Evolutionary conservation across 2,329 filamentous ascomycete species (phyloP), one percentile per base, ranked within the genome.

Genomic region (Ilyonectria mors-panacis): DNA sequence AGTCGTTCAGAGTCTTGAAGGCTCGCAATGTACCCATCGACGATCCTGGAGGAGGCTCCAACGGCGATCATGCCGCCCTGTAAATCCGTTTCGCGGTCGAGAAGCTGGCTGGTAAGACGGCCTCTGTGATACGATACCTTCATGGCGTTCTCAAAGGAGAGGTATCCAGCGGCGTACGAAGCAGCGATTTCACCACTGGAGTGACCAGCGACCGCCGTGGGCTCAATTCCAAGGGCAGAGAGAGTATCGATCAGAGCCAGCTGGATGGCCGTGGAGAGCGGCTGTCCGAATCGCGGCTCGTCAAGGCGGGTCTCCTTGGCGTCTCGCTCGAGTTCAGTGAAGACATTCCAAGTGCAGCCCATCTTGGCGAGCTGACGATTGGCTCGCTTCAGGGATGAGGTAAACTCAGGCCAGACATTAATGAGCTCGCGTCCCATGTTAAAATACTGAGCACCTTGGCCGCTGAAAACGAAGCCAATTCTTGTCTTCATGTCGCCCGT

Each of bases 201-300:
- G 63, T 83, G 81, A 1, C 82, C 81, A 1, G 79, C 73, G 0
- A 81, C 78, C 2, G 70, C 73, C 6, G 55, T 44, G 0, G 78
- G 78, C 2, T 13, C 26, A 5, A 83, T 65, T 3, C 74, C 76
- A 28, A 76, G 77, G 4, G 65, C 63, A n/a, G 66, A 53, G 19
- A 81, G 69, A 0, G 82, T 68, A 9, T 83, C 77, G 1, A 83
- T 76, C 0, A 85, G 69, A 2, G 73, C 80, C 5, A 85, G 66
- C 68, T 86, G 84, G 2, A 86, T 33, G 0, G 81, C 81, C 1
- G 83, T 85, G 50, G 78, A 85, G 0, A 81, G 39, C 0, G 83
- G 78, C 63, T 85, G 83, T 35, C 74, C 76, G 23, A 76, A 63
- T 5, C 69, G 63, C 2, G 77, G 66, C 28, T 76, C 65, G 17